Conservation (phyloP, 2,329 filamentous ascomycete genomes). For the Verticillium albo-atrum region DNA sequence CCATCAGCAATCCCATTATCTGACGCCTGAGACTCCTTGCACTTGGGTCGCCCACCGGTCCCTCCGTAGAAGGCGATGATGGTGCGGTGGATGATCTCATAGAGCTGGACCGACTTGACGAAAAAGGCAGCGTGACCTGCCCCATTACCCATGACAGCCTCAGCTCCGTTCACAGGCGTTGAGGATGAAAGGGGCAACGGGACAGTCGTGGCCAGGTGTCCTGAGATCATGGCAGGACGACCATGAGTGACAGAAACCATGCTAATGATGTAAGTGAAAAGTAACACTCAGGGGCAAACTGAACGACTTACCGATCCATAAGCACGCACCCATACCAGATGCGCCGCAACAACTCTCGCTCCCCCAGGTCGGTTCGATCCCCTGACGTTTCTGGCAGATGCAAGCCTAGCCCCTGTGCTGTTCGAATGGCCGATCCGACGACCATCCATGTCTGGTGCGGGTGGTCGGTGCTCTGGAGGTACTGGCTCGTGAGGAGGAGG, state of each 20-base stretch:
- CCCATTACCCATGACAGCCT: neutral
- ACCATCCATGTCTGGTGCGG: slow-evolving; percentile 46
- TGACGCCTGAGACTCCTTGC: slow-evolving; percentile 5
- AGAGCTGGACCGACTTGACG: slow-evolving; percentile 27
- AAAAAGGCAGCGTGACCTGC: slow-evolving; percentile 22
- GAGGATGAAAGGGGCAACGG: slow-evolving; percentile 16
- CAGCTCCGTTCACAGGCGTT: neutral
- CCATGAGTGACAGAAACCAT: slow-evolving; percentile 31
- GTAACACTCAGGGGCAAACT: neutral
- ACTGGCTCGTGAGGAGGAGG: slow-evolving; percentile 41
- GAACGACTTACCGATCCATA: slow-evolving; percentile 28
- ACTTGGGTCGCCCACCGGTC: neutral
- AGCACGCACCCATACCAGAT: slow-evolving; percentile 33
- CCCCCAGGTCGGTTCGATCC: slow-evolving; percentile 11
- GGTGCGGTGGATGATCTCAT: slow-evolving; percentile 29
- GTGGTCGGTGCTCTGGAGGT: slow-evolving; percentile 42
- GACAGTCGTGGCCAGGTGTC: slow-evolving; percentile 18
- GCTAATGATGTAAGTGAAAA: slow-evolving; percentile 10
- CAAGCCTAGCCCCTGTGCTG: slow-evolving; percentile 40
- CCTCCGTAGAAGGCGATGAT: slow-evolving; percentile 22
- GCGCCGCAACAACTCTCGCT: slow-evolving; percentile 21
- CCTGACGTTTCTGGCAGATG: slow-evolving; percentile 35
- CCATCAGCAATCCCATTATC: slow-evolving; percentile 5
- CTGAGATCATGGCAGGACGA: slow-evolving; percentile 28
- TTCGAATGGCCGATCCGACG: slow-evolving; percentile 38